Conservation (phyloP, 2,329 filamentous ascomycete genomes). For the Verticillium longisporum region DNA sequence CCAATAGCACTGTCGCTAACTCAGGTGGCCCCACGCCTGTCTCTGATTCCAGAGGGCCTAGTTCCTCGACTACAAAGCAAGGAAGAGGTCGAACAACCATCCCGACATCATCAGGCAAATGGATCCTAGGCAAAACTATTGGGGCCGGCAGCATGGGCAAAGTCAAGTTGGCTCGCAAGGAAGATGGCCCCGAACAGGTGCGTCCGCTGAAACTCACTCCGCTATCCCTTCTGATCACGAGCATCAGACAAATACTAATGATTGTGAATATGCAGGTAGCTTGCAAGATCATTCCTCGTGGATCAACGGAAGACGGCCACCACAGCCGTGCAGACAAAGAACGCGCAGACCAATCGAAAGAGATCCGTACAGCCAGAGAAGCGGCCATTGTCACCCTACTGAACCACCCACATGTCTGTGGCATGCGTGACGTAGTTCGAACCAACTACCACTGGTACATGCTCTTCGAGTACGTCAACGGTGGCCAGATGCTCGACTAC, state of each 20-base stretch:
- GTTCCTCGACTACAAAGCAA: conserved; percentile 37
- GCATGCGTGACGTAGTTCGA: conserved; percentile 87
- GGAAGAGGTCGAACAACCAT: conserved; percentile 71
- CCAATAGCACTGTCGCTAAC: conserved; percentile 40
- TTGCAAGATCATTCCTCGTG: conserved; percentile 92
- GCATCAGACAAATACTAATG: not conserved
- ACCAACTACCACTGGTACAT: conserved; percentile 99
- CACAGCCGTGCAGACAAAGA: conserved; percentile 68
- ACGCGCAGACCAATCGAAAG: conserved; percentile 90
- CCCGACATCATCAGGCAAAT: conserved; percentile 83
- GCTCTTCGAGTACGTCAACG: conserved; percentile 98
- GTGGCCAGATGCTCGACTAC: conserved; percentile 98
- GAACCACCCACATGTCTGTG: conserved; percentile 92
- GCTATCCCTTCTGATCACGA: not conserved
- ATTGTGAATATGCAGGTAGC: conserved; percentile 57
- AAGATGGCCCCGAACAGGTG: conserved; percentile 87
- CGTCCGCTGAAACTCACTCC: conserved; percentile 17
- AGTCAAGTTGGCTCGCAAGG: conserved; percentile 89
- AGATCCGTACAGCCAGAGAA: conserved; percentile 89
- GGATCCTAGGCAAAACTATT: conserved; percentile 93
- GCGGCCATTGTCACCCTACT: conserved; percentile 93
- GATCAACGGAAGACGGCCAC: conserved; percentile 73
- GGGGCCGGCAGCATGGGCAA: conserved; percentile 98
- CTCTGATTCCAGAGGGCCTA: conserved; percentile 39
- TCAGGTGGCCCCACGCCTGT: conserved; percentile 47